These are phyloP conservation scores for Fusarium sulawesiense DNA, from an alignment of 2,329 filamentous ascomycete species.

Conservation along the genomic window DNA sequence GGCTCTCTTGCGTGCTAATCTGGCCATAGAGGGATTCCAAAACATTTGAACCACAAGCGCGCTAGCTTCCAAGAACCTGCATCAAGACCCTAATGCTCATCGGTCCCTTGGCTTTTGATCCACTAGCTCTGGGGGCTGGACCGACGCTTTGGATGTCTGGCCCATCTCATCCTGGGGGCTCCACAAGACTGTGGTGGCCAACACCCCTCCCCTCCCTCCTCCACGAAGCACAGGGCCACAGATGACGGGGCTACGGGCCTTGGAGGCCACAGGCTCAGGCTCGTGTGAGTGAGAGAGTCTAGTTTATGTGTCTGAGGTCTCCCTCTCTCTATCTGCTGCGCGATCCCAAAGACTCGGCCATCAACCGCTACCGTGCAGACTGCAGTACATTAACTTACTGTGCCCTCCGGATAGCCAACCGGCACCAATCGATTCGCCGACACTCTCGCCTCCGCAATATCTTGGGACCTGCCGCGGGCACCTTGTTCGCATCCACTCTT, in stretches of 20 bases:
- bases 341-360: slow-evolving; percentile 37
- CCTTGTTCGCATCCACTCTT: slow-evolving; percentile 44
- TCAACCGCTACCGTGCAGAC: slow-evolving; percentile 21
- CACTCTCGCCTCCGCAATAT: slow-evolving; percentile 48
- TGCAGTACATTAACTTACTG: slow-evolving; percentile 25
- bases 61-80: slow-evolving; percentile 36
- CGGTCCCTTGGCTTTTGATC: slow-evolving; percentile 34
- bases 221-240: slow-evolving; percentile 34
- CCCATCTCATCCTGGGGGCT: slow-evolving; percentile 36
- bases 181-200: slow-evolving; percentile 39
- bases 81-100: slow-evolving; percentile 30
- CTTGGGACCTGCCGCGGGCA: slow-evolving; percentile 44
- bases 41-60: slow-evolving; percentile 17
- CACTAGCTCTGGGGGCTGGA: slow-evolving; percentile 16
- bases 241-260: slow-evolving; percentile 36
- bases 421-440: slow-evolving; percentile 43
- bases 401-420: slow-evolving; percentile 38
- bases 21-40: slow-evolving; percentile 9
- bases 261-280: slow-evolving; percentile 36
- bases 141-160: slow-evolving; percentile 29
- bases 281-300: slow-evolving; percentile 15
- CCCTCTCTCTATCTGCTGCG: slow-evolving; percentile 10
- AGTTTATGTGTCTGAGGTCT: background rate
- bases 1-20: background rate
- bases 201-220: slow-evolving; percentile 37